Evolutionary conservation across 768 basidiomycete genomes (phyloP).

Genomic region (Tephrocybe sp.): DNA sequence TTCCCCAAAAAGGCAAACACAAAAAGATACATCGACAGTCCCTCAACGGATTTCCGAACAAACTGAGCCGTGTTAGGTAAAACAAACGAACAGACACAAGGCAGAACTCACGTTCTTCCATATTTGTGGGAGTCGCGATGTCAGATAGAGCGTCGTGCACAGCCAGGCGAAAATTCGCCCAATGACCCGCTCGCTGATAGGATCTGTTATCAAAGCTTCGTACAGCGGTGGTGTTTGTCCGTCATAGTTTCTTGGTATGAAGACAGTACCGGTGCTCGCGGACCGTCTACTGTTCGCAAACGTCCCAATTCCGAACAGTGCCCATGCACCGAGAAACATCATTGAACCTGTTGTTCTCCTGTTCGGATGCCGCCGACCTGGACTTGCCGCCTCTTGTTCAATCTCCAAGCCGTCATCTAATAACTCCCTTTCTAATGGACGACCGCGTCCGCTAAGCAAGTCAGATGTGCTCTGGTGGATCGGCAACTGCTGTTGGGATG

Average conservation of each 20-base stretch:
- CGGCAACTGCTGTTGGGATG: constrained; percentile 32
- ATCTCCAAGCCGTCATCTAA: constrained; percentile 22
- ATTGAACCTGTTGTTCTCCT: constrained; percentile 67
- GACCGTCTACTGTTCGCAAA: constrained; percentile 32
- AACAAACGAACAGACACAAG: no score
- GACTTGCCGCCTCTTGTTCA: constrained; percentile 21
- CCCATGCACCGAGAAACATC: constrained; percentile 78
- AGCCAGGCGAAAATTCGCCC: constrained; percentile 94
- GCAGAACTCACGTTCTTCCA: constrained; percentile 96
- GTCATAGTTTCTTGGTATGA: constrained; percentile 25
- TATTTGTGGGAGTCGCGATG: constrained; percentile 92
- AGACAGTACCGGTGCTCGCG: constrained; percentile 42
- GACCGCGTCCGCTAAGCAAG: constrained; percentile 37
- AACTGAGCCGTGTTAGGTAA: no score
- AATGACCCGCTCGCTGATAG: constrained; percentile 57
- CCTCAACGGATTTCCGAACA: constrained; percentile 88
- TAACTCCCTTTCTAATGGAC: constrained; percentile 39
- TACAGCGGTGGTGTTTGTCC: constrained; percentile 13
- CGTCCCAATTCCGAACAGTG: constrained; percentile 66
- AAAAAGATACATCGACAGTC: constrained; percentile 92
- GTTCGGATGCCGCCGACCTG: constrained; percentile 47
- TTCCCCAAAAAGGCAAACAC: constrained; percentile 94
- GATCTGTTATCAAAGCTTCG: constrained; percentile 23
- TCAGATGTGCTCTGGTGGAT: constrained; percentile 19
- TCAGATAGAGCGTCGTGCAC: constrained; percentile 90